Base-by-base conservation (phyloP, 495 filamentous ascomycete genomes). In the Penicillium coprophilum region DNA sequence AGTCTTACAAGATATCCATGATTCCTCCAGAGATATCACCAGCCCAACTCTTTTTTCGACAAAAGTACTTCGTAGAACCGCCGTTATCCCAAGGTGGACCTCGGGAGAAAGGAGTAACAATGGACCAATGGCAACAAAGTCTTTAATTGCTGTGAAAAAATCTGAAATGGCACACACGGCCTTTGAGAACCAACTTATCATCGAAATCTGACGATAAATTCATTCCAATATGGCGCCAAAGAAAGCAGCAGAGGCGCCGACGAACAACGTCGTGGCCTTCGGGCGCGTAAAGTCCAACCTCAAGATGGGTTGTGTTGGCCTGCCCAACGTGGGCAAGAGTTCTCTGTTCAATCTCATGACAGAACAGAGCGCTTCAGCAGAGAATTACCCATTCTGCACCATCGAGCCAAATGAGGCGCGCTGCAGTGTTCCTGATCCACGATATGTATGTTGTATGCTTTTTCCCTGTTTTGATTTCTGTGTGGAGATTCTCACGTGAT, bases 391-490 rank as follows among this genome's bases (percentile, higher is more conserved):
- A 23, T 44, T 44, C 12, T 44, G 41, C 21, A 44, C 41, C 21
- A 44, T 44, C 41, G 41, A 44, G 41, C 41, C 41, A 44, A 44
- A 44, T 44, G 41, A 44, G 6, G 41, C 41, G 20, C 41, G 41
- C 12, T 44, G 41, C 41, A 12, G 23, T 15, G 41, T 44, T 44
- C 41, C 41, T 24, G 41, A 44, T 24, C 41, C 41, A n/a, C 12
- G 41, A 44, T 44, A 44, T 44, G 41, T 44, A 24, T 44, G 41
- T 44, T 44, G 41, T 44, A 24, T 44, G 41, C 24, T 44, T 11
- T 23, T 44, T 1, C 20, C 41, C 3, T 24, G 23, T 44, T 24
- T 23, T 21, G 11, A 24, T 24, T 44, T 44, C 20, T 44, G 41
- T 21, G 20, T 13, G 20, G 20, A 4, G 6, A 23, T 43, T 43